These are phyloP conservation scores for Colletotrichum liriopes DNA, from an alignment of 2,329 filamentous ascomycete species.

Conservation along the genomic window DNA sequence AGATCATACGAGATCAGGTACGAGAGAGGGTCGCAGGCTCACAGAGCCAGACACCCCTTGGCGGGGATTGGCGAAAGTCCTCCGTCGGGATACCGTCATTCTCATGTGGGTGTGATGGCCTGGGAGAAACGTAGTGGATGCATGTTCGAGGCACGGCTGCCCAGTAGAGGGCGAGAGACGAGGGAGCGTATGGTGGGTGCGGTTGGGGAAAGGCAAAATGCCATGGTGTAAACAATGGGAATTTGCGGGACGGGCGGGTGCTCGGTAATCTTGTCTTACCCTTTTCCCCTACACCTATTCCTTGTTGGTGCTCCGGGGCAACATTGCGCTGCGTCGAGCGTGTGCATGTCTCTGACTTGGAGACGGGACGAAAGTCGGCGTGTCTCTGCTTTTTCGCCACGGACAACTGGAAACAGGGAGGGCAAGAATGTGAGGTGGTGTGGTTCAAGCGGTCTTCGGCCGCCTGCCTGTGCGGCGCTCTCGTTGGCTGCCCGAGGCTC, in stretches of 20 bases:
- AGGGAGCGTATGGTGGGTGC: neutral
- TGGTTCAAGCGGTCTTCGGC: neutral
- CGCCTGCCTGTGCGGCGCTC: neutral
- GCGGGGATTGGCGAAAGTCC: neutral
- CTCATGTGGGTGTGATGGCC: neutral
- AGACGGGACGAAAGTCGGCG: constrained; percentile 17
- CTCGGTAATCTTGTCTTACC: constrained; percentile 28
- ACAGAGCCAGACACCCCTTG: neutral
- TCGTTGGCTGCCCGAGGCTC: neutral
- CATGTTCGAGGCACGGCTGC: neutral
- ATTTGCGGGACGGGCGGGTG: constrained; percentile 25
- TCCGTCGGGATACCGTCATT: constrained; percentile 2
- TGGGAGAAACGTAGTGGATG: too few relatives aligned
- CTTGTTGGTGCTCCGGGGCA: neutral
- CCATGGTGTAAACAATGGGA: constrained; percentile 33
- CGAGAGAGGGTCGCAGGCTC: neutral
- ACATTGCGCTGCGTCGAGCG: constrained; percentile 1
- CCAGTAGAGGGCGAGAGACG: neutral
- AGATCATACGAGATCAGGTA: neutral
- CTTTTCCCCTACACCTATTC: neutral
- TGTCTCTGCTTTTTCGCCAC: constrained; percentile 31
- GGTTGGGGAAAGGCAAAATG: constrained; percentile 19
- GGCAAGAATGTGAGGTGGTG: constrained; percentile 7
- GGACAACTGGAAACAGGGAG: neutral
- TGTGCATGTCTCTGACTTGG: constrained; percentile 17